Percentiles rank a stretch among this genome's conserved stretches.
Evolutionary conservation across 768 basidiomycete genomes (phyloP).

Genomic region (Leccinum fibrillosum): DNA sequence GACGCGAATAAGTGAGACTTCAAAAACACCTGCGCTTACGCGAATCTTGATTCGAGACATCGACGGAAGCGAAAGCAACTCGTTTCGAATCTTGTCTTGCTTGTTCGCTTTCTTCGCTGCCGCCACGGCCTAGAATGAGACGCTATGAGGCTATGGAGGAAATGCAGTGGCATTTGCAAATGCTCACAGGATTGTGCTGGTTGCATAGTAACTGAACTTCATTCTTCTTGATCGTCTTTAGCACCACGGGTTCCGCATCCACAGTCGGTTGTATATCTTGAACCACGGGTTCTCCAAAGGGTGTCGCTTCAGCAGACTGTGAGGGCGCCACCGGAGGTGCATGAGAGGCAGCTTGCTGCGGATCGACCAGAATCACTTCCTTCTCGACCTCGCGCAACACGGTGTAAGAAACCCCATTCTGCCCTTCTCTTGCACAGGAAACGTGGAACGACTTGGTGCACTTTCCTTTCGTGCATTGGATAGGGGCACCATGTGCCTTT

Average conservation of each 20-base stretch:
- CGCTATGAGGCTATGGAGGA: neutral
- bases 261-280: slow-evolving; percentile 4
- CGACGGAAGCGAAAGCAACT: slow-evolving; percentile 64
- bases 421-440: slow-evolving; percentile 69
- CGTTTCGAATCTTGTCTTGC: slow-evolving; percentile 67
- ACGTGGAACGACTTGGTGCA: slow-evolving; percentile 94
- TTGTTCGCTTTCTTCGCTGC: slow-evolving; percentile 74
- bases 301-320: neutral
- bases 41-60: slow-evolving; percentile 83
- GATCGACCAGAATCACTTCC: slow-evolving; percentile 67
- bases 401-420: slow-evolving; percentile 53
- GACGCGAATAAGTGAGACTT: slow-evolving; percentile 74
- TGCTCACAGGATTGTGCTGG: slow-evolving; percentile 86
- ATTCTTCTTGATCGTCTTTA: slow-evolving; percentile 71
- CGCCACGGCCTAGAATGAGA: slow-evolving; percentile 54
- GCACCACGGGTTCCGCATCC: slow-evolving; percentile 30
- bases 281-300: neutral
- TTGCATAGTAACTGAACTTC: slow-evolving; percentile 77
- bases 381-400: slow-evolving; percentile 74
- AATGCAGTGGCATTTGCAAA: neutral
- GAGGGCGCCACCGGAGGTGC: slow-evolving; percentile 5
- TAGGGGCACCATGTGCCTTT: slow-evolving; percentile 74
- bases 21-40: slow-evolving; percentile 80
- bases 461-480: slow-evolving; percentile 94
- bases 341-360: slow-evolving; percentile 15